Conservation (phyloP, 2,329 filamentous ascomycete species). For the Sporothrix pseudoabietina region DNA sequence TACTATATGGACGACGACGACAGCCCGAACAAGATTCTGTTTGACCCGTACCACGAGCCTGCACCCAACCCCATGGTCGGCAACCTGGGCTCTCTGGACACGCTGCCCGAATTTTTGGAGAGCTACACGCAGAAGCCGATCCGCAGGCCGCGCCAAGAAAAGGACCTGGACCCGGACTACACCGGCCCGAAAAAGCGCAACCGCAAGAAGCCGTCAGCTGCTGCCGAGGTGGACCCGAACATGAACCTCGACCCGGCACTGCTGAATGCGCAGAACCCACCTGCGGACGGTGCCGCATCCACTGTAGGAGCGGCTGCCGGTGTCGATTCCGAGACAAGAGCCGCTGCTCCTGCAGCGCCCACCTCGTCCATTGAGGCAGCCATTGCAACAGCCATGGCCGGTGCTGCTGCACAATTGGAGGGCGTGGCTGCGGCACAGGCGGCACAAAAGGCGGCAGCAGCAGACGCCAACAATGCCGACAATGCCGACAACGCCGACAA, state of each 20-base stretch:
- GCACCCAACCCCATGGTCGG: conserved; percentile 48
- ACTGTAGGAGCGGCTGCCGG: not conserved
- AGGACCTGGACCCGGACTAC: conserved; percentile 59
- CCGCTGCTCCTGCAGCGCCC: not conserved
- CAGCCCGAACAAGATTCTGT: conserved; percentile 59
- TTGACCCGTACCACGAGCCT: conserved; percentile 60
- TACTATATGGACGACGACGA: conserved; percentile 65
- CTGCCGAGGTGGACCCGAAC: conserved; percentile 41
- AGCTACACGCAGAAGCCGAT: conserved; percentile 58
- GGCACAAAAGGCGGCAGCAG: conserved; percentile 31
- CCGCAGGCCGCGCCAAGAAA: conserved; percentile 55
- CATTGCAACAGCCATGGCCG: conserved; percentile 1
- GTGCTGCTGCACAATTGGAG: not conserved
- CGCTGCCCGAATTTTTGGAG: conserved; percentile 58
- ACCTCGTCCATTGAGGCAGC: conserved; percentile 7
- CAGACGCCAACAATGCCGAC: conserved; percentile 20
- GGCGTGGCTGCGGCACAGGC: not conserved
- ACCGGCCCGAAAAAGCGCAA: conserved; percentile 43
- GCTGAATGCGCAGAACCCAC: conserved; percentile 36
- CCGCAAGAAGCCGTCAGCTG: conserved; percentile 38
- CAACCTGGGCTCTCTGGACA: conserved; percentile 46
- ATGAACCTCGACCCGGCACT: conserved; percentile 59
- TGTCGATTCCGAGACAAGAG: not conserved
- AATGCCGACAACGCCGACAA: conserved; percentile 18
- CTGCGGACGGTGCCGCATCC: not conserved